Evolutionary conservation across 495 filamentous ascomycete species (phyloP).

Genomic region (Pyronema omphalodes): DNA sequence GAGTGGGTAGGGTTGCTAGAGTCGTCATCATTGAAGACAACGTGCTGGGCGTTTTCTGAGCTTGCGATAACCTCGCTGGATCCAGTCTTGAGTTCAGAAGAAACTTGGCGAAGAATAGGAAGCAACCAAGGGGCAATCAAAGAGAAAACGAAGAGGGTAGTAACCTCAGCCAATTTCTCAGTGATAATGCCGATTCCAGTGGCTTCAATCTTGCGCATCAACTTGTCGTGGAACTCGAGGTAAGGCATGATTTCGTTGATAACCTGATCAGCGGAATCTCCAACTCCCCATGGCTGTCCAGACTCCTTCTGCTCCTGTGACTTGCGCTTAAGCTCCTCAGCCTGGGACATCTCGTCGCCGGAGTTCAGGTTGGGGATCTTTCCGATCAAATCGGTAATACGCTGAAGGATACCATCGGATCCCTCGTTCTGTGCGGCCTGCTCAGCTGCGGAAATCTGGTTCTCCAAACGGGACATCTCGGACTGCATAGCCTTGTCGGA

Average conservation of each 20-base stretch:
- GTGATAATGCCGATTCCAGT: slow-evolving; percentile 62
- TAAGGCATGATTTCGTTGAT: slow-evolving; percentile 64
- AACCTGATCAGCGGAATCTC: slow-evolving; percentile 29
- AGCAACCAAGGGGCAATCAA: slow-evolving; percentile 70
- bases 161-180: slow-evolving; percentile 58
- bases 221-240: slow-evolving; percentile 71
- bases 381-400: slow-evolving; percentile 51
- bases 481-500: slow-evolving; percentile 76
- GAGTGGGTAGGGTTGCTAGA: slow-evolving; percentile 72
- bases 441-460: slow-evolving; percentile 43
- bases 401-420: slow-evolving; percentile 36
- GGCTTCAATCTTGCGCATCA: slow-evolving; percentile 62
- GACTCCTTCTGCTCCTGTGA: slow-evolving; percentile 23
- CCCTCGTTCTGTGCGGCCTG: slow-evolving; percentile 26
- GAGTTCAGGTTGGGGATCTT: slow-evolving; percentile 53
- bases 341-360: slow-evolving; percentile 48
- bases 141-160: slow-evolving; percentile 72
- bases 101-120: slow-evolving; percentile 69
- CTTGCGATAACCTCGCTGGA: slow-evolving; percentile 71
- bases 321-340: slow-evolving; percentile 45
- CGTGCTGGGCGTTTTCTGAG: slow-evolving; percentile 58
- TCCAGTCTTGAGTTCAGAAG: slow-evolving; percentile 63
- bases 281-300: slow-evolving; percentile 13
- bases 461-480: slow-evolving; percentile 67
- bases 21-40: slow-evolving; percentile 64